Evolutionary conservation across 306 rosid species (phyloP).

Genomic region (Ormosia semicastrata): DNA sequence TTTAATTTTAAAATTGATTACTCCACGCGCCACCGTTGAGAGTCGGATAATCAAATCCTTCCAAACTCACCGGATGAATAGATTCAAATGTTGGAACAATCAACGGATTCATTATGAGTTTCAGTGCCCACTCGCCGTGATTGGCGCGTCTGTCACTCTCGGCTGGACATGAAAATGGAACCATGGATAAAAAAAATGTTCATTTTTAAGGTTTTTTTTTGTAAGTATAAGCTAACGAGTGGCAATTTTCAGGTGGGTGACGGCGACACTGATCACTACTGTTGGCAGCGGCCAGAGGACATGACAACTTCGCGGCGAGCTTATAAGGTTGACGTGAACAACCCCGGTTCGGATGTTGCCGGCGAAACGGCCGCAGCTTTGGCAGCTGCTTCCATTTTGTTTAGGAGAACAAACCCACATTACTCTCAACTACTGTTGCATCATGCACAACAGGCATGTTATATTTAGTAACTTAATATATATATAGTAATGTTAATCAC

Average conservation of each 20-base stretch:
- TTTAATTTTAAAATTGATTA: background rate
- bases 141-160: conserved; percentile 37
- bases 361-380: conserved; percentile 79
- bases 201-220: background rate
- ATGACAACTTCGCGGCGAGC: conserved; percentile 83
- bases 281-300: conserved; percentile 95
- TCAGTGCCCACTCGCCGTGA: conserved; percentile 4
- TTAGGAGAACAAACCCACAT: conserved; percentile 71
- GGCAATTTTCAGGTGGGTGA: conserved; percentile 68
- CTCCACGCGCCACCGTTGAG: conserved; percentile 27
- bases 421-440: conserved; percentile 70
- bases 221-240: background rate
- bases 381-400: conserved; percentile 76
- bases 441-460: conserved; percentile 74
- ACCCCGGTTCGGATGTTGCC: conserved; percentile 74
- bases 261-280: conserved; percentile 79
- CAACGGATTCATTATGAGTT: conserved; percentile 6
- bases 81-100: conserved; percentile 10
- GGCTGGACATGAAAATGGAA: background rate
- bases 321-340: conserved; percentile 52
- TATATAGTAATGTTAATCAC: background rate
- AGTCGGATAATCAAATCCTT: background rate
- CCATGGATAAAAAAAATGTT: background rate
- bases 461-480: background rate
- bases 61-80: background rate